Evolutionary conservation across 441 rosid species (phyloP).

Genomic region (Pelargonium citronellum): DNA sequence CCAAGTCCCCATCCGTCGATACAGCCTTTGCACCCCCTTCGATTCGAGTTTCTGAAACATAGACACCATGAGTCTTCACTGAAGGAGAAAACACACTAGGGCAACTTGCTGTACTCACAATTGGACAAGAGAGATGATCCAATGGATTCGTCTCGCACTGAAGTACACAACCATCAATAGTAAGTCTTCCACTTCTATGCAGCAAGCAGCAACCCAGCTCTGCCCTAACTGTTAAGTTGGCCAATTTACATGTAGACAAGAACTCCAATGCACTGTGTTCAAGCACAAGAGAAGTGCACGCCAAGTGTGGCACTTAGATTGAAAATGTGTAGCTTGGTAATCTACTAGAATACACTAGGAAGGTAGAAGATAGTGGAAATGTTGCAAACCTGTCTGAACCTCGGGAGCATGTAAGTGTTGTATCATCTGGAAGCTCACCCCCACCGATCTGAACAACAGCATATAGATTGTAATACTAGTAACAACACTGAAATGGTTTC

Average conservation of each 20-base stretch:
- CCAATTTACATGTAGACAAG: slow-evolving; percentile 70
- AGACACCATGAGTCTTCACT: slow-evolving; percentile 33
- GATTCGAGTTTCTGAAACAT: slow-evolving; percentile 67
- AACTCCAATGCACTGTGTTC: slow-evolving; percentile 79
- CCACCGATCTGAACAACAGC: slow-evolving; percentile 66
- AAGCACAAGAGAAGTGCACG: slow-evolving; percentile 15
- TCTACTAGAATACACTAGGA: no score
- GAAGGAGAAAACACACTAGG: slow-evolving; percentile 26
- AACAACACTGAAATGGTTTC: slow-evolving; percentile 8
- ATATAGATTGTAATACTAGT: slow-evolving; percentile 27
- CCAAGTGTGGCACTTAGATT: neutral
- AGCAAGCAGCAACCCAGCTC: slow-evolving; percentile 96
- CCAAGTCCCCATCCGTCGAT: slow-evolving; percentile 60
- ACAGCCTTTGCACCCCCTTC: slow-evolving; percentile 95
- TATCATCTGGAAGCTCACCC: slow-evolving; percentile 85
- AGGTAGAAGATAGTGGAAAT: neutral
- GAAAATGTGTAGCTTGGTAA: no score
- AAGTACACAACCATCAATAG: slow-evolving; percentile 76
- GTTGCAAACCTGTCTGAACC: slow-evolving; percentile 84
- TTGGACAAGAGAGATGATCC: slow-evolving; percentile 84
- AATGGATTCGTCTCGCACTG: slow-evolving; percentile 79
- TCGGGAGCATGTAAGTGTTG: slow-evolving; percentile 72
- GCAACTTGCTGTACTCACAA: slow-evolving; percentile 55
- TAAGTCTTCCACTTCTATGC: slow-evolving; percentile 81
- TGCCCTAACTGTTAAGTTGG: slow-evolving; percentile 74